Percentiles rank a stretch among this genome's conserved stretches.
Evolutionary conservation across 805 yeast genomes (phyloP).

Genomic region (Barnettozyma botsteinii): DNA sequence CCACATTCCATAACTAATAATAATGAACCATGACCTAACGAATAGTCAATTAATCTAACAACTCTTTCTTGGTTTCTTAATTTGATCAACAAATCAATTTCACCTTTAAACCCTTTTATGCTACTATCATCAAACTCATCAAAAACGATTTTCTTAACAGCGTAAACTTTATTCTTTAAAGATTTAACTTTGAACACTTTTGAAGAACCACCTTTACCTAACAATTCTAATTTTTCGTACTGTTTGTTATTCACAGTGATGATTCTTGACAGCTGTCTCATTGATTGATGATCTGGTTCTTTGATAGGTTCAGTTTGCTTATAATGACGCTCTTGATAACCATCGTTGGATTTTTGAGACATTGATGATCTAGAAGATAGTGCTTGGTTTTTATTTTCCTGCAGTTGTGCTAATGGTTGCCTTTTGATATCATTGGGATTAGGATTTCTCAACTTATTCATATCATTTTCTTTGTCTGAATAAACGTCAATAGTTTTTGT

Average conservation of each 20-base stretch:
- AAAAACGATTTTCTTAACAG: conserved; percentile 74
- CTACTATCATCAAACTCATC: conserved; percentile 77
- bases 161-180: conserved; percentile 54
- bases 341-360: background rate
- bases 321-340: conserved; percentile 16
- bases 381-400: conserved; percentile 11
- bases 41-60: conserved; percentile 69
- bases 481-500: conserved; percentile 6
- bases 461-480: conserved; percentile 15
- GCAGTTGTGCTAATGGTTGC: conserved; percentile 18
- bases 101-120: conserved; percentile 80
- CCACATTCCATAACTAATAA: conserved; percentile 92
- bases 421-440: conserved; percentile 7
- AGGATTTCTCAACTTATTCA: background rate
- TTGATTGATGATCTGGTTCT: conserved; percentile 18
- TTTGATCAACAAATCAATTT: conserved; percentile 65
- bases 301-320: conserved; percentile 21
- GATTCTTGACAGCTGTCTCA: conserved; percentile 17
- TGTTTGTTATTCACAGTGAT: conserved; percentile 50
- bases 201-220: conserved; percentile 92
- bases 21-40: conserved; percentile 57
- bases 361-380: conserved; percentile 5
- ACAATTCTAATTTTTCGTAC: conserved; percentile 68
- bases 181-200: conserved; percentile 78
- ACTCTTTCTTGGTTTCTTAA: conserved; percentile 63